Conservation (phyloP, 805 yeast genomes). For the Ogataea salicorniae region DNA sequence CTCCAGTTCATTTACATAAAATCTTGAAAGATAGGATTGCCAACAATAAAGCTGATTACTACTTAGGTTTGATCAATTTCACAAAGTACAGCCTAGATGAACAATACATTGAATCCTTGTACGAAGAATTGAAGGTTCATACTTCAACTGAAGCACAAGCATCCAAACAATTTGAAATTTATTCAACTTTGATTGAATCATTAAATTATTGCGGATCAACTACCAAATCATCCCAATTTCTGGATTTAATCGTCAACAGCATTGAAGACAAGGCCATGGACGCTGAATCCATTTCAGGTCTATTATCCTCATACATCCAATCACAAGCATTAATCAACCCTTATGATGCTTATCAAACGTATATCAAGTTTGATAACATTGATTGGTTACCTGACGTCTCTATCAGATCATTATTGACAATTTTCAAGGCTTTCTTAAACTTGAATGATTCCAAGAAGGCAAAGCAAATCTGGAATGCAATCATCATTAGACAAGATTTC, state of each 20-base stretch:
- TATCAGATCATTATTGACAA: slow-evolving; percentile 21
- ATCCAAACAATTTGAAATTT: slow-evolving; percentile 41
- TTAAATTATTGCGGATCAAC: slow-evolving; percentile 47
- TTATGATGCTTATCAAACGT: slow-evolving; percentile 19
- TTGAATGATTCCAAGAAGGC: slow-evolving; percentile 20
- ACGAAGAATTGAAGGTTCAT: slow-evolving; percentile 27
- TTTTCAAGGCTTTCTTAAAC: slow-evolving; percentile 23
- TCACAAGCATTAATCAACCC: slow-evolving; percentile 25
- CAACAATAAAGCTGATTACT: slow-evolving; percentile 23
- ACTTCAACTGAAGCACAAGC: slow-evolving; percentile 4
- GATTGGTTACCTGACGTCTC: slow-evolving; percentile 32
- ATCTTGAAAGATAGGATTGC: slow-evolving; percentile 12
- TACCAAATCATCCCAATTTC: slow-evolving; percentile 46
- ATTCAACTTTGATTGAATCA: slow-evolving; percentile 46
- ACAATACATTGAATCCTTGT: slow-evolving; percentile 33
- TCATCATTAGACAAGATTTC: slow-evolving; percentile 29
- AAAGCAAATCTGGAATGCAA: slow-evolving; percentile 28
- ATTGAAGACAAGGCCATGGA: slow-evolving; percentile 10
- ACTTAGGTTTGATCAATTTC: slow-evolving; percentile 35
- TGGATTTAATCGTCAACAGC: slow-evolving; percentile 45
- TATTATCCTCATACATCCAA: slow-evolving; percentile 26
- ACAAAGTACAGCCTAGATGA: slow-evolving; percentile 35
- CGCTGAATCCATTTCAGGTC: slow-evolving; percentile 10
- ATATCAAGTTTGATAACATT: slow-evolving; percentile 25
- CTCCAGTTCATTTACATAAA: slow-evolving; percentile 13